A percentile compares a stretch with the other conserved stretches of the same genome.
Evolutionary conservation across 2,329 filamentous ascomycete species (phyloP).

Genomic region (Ilyonectria mors-panacis): DNA sequence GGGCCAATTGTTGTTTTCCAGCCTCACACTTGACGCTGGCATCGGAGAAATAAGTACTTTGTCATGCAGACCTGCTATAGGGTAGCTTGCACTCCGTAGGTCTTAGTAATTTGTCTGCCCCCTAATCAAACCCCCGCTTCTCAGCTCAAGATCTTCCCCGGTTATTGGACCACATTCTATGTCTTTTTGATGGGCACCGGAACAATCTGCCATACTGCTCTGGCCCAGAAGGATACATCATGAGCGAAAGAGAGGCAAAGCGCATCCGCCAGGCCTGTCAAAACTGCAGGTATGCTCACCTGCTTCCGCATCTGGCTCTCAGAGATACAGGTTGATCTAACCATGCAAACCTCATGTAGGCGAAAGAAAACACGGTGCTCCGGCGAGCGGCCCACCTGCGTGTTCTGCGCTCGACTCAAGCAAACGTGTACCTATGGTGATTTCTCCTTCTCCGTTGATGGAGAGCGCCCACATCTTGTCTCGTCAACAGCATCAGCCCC

Average conservation of each 20-base stretch:
- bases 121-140: constrained; percentile 3
- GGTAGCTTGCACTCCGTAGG: not conserved
- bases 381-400: constrained; percentile 4
- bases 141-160: constrained; percentile 1
- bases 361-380: constrained; percentile 7
- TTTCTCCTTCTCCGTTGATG: not conserved
- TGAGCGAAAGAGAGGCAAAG: constrained; percentile 7
- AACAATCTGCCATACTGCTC: constrained; percentile 3
- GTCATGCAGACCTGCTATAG: not conserved
- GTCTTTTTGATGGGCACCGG: not conserved
- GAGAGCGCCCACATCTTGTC: not conserved
- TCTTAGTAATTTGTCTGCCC: not conserved
- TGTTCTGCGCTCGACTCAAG: not conserved
- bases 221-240: constrained; percentile 5
- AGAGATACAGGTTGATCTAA: not conserved
- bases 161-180: not conserved
- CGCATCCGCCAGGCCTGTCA: constrained; percentile 6
- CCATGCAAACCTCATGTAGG: constrained; percentile 1
- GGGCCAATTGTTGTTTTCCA: not conserved
- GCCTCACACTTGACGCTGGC: not conserved
- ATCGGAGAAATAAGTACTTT: not conserved
- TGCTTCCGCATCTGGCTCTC: not conserved
- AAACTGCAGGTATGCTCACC: constrained; percentile 6
- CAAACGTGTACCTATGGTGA: not conserved
- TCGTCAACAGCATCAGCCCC: not conserved